A percentile compares a stretch with the other conserved stretches of the same genome.
These are phyloP conservation scores for Filosporella fistucella DNA, from an alignment of 495 filamentous ascomycete genomes.

Conservation along the genomic window DNA sequence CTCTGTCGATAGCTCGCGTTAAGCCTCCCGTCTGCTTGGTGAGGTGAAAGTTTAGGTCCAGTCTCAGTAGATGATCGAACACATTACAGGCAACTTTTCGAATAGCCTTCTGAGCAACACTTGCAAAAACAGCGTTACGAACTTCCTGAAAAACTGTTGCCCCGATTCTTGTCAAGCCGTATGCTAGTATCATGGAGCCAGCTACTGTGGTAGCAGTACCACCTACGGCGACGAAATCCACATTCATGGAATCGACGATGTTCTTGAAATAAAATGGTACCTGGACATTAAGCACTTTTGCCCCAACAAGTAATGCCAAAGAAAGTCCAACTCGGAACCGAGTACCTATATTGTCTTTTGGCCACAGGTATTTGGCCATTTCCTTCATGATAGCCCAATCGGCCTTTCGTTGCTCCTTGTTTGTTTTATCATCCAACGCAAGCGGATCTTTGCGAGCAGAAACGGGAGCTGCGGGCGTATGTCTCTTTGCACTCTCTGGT, in stretches of 20 bases:
- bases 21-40: slow-evolving; percentile 91
- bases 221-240: slow-evolving; percentile 77
- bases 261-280: slow-evolving; percentile 98
- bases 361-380: slow-evolving; percentile 97
- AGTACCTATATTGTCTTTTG: slow-evolving; percentile 79
- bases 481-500: slow-evolving; percentile 16
- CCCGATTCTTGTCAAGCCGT: slow-evolving; percentile 83
- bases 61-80: slow-evolving; percentile 80
- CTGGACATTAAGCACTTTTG: slow-evolving; percentile 95
- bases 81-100: slow-evolving; percentile 86
- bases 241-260: slow-evolving; percentile 95
- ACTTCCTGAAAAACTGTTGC: slow-evolving; percentile 85
- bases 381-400: slow-evolving; percentile 99
- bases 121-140: slow-evolving; percentile 93
- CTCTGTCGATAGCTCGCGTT: slow-evolving; percentile 91
- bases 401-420: slow-evolving; percentile 87
- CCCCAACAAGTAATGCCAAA: slow-evolving; percentile 76
- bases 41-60: slow-evolving; percentile 93
- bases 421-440: slow-evolving; percentile 44
- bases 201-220: slow-evolving; percentile 86
- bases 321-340: slow-evolving; percentile 80
- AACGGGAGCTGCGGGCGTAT: slow-evolving; percentile 7
- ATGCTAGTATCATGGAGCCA: slow-evolving; percentile 87
- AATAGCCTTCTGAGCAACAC: slow-evolving; percentile 95
- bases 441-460: slow-evolving; percentile 29